Conservation (phyloP, 2,329 filamentous ascomycete genomes). For the Aspergillus persii region DNA sequence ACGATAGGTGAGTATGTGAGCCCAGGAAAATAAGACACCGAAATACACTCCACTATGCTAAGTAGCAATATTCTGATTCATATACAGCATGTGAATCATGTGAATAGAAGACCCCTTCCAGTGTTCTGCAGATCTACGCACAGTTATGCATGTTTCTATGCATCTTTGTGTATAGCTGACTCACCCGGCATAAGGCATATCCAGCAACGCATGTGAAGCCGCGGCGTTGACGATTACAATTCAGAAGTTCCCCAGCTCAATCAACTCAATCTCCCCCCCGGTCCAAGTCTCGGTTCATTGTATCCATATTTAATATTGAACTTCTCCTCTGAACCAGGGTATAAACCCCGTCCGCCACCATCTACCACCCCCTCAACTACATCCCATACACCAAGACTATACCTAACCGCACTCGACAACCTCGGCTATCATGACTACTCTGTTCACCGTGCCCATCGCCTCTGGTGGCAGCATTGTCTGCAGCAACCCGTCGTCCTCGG, state of each 20-base stretch:
- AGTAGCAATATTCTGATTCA: too few species aligned
- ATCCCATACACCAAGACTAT: not conserved
- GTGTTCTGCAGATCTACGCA: too few species aligned
- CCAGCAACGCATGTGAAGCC: not conserved
- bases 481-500: constrained; percentile 56
- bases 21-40: too few species aligned
- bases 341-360: not conserved
- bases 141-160: not conserved
- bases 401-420: not conserved
- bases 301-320: too few species aligned
- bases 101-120: too few species aligned
- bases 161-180: not conserved
- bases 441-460: constrained; percentile 62
- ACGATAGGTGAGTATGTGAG: too few species aligned
- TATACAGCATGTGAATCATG: too few species aligned
- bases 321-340: not conserved
- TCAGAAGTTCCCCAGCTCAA: not conserved
- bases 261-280: too few species aligned
- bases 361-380: not conserved
- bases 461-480: constrained; percentile 60
- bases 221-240: not conserved
- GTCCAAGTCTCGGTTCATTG: too few species aligned
- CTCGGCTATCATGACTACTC: constrained; percentile 31
- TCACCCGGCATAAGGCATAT: not conserved
- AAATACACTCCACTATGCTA: too few species aligned